phyloP scores from a whole-genome alignment of 2,329 filamentous ascomycete genomes.

The Mycosphaerella sp. region DNA sequence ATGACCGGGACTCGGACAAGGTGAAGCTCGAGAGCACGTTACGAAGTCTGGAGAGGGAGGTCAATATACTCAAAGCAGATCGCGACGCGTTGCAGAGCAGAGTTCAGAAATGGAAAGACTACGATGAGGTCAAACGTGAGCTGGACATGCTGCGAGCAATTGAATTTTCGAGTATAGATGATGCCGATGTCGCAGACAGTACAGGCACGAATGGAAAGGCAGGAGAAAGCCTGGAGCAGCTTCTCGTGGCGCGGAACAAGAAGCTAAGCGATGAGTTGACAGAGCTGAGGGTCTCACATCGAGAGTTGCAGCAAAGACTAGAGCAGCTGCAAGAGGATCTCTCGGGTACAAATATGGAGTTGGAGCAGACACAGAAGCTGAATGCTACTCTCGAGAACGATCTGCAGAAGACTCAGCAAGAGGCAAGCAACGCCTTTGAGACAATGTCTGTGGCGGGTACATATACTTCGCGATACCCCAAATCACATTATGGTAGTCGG shows the following conservation, averaged over 20 bases:
- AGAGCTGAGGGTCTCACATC: constrained; percentile 84
- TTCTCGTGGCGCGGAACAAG: constrained; percentile 89
- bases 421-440: constrained; percentile 75
- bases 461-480: constrained; percentile 72
- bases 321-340: constrained; percentile 78
- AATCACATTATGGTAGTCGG: constrained; percentile 53
- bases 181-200: constrained; percentile 57
- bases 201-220: constrained; percentile 46
- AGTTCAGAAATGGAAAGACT: constrained; percentile 84
- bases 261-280: constrained; percentile 93
- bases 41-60: constrained; percentile 73
- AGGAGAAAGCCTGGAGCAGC: constrained; percentile 80
- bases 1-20: constrained; percentile 77
- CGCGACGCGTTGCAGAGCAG: constrained; percentile 73
- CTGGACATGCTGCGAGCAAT: constrained; percentile 93
- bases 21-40: constrained; percentile 69
- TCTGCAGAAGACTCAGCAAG: constrained; percentile 77
- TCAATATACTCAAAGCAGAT: constrained; percentile 68
- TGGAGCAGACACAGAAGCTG: constrained; percentile 76
- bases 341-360: constrained; percentile 72
- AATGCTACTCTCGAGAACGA: constrained; percentile 90
- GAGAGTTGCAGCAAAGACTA: constrained; percentile 77
- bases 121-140: constrained; percentile 93
- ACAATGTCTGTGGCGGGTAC: constrained; percentile 91
- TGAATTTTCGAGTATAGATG: constrained; percentile 84